phyloP scores from a whole-genome alignment of 2,329 filamentous ascomycete species.

The Nemania sp. region DNA sequence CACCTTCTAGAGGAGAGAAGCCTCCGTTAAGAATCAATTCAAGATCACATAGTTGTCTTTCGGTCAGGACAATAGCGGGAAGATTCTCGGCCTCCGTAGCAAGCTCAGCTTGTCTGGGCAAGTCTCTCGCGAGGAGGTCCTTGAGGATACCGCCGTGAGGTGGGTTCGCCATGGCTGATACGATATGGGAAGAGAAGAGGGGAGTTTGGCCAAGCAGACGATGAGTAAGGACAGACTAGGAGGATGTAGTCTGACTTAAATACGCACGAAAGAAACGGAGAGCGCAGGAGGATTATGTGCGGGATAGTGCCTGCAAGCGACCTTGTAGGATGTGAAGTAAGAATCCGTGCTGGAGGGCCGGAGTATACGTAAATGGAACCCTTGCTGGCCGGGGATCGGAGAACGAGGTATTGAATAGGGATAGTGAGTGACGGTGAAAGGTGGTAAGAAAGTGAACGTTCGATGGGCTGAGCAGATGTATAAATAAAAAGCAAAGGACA shows the following conservation, averaged over 20 bases:
- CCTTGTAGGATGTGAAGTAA: constrained; percentile 9
- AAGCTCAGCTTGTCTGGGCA: constrained; percentile 78
- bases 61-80: constrained; percentile 80
- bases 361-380: constrained; percentile 17
- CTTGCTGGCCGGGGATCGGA: constrained; percentile 15
- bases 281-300: not conserved
- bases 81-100: constrained; percentile 82
- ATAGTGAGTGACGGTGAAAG: too few species aligned
- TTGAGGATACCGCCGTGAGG: constrained; percentile 94
- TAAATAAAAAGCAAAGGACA: not conserved
- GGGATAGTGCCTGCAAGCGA: constrained; percentile 4
- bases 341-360: constrained; percentile 4
- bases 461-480: constrained; percentile 1
- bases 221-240: constrained; percentile 1
- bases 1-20: constrained; percentile 96
- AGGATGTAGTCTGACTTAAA: constrained; percentile 15
- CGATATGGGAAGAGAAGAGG: not conserved
- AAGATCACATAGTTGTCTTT: constrained; percentile 96
- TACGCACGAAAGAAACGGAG: constrained; percentile 6
- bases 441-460: not conserved
- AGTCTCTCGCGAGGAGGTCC: constrained; percentile 94
- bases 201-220: constrained; percentile 1
- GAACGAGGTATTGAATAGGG: not conserved
- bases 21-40: constrained; percentile 97
- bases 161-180: constrained; percentile 62